Conservation (phyloP, 148 eudicot genomes). For the Heliamphora exappendiculata region DNA sequence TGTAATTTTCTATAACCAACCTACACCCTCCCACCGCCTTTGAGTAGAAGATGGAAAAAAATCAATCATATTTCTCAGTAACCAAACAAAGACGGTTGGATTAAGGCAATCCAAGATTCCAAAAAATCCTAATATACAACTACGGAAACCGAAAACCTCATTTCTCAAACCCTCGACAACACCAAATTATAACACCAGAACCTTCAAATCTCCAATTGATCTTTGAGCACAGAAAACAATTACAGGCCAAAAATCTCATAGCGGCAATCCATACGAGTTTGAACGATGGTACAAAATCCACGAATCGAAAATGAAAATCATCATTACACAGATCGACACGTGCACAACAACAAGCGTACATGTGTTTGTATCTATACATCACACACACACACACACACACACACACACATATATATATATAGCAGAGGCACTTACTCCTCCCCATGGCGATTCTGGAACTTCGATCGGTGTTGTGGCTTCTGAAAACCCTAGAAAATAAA, state of each 20-base stretch:
- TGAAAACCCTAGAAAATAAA: constrained; percentile 1
- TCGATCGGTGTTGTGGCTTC: not conserved
- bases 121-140: not conserved
- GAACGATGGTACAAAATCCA: not conserved
- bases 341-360: not conserved
- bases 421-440: constrained; percentile 19
- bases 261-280: not conserved
- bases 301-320: not conserved
- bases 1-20: too few relatives aligned
- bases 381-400: not conserved
- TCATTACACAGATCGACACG: not conserved
- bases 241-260: not conserved
- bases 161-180: not conserved
- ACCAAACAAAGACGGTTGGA: not conserved
- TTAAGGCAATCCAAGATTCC: not conserved
- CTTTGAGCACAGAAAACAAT: not conserved
- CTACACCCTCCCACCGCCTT: not conserved
- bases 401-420: not conserved
- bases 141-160: not conserved
- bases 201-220: not conserved
- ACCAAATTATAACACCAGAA: not conserved
- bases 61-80: not conserved
- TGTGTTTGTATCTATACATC: not conserved
- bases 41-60: not conserved
- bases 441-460: constrained; percentile 20